These are phyloP conservation scores for Hanseniaspora thailandica DNA, from an alignment of 805 yeast genomes.

Conservation along the genomic window DNA sequence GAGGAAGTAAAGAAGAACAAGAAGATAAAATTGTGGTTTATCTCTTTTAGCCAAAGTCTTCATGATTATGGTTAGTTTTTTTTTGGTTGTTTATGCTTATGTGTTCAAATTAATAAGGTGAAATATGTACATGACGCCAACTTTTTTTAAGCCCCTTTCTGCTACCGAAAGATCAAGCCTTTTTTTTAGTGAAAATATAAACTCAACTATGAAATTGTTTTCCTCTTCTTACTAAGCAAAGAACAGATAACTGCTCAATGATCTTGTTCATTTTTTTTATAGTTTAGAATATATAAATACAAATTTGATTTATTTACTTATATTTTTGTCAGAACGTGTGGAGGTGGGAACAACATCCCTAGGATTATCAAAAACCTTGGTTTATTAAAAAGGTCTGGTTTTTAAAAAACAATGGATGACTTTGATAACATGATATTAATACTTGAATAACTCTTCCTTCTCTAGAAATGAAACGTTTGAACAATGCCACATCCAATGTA, in stretches of 20 bases:
- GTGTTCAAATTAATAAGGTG: background rate
- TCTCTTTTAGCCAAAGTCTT: constrained; percentile 36
- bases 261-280: background rate
- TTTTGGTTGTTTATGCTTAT: background rate
- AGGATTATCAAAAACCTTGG: background rate
- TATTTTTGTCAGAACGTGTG: background rate
- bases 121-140: no score
- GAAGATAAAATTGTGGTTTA: constrained; percentile 59
- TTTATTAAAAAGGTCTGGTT: no score
- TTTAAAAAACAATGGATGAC: background rate
- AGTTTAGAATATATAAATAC: constrained; percentile 8
- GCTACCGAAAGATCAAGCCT: no score
- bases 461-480: no score
- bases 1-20: constrained; percentile 63
- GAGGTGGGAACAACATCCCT: background rate
- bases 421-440: no score
- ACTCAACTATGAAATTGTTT: background rate
- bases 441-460: no score
- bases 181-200: no score
- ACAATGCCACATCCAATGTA: no score
- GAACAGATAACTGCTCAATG: background rate
- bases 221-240: background rate
- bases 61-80: background rate
- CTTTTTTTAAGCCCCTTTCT: no score
- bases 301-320: background rate